Evolutionary conservation across 2,329 filamentous ascomycete species (phyloP).

Genomic region (Fusarium subtropicale): DNA sequence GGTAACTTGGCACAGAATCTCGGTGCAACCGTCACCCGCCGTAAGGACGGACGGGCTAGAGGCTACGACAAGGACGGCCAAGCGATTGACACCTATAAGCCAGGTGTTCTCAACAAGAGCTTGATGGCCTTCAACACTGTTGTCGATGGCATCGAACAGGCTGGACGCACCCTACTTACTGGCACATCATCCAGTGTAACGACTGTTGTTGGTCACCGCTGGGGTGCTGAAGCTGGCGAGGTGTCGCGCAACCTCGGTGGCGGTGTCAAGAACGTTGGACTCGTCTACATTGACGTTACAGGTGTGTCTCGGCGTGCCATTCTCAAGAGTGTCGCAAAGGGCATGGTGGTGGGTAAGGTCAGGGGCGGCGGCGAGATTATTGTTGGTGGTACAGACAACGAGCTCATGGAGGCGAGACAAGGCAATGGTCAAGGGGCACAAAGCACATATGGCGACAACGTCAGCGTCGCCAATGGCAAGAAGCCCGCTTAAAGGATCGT

Average conservation of each 20-base stretch:
- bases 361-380: slow-evolving; percentile 78
- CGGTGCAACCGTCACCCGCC: slow-evolving; percentile 75
- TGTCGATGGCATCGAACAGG: slow-evolving; percentile 91
- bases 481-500: slow-evolving; percentile 44
- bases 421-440: slow-evolving; percentile 39
- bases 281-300: slow-evolving; percentile 97
- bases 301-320: slow-evolving; percentile 91
- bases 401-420: slow-evolving; percentile 41
- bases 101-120: slow-evolving; percentile 92
- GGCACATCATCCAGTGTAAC: slow-evolving; percentile 82
- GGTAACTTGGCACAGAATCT: slow-evolving; percentile 89
- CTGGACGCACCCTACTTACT: slow-evolving; percentile 80
- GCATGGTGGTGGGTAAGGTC: slow-evolving; percentile 90
- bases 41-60: slow-evolving; percentile 64
- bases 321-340: slow-evolving; percentile 94
- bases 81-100: slow-evolving; percentile 77
- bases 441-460: slow-evolving; percentile 46
- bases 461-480: slow-evolving; percentile 50
- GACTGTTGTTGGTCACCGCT: slow-evolving; percentile 88
- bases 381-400: slow-evolving; percentile 71
- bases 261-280: slow-evolving; percentile 93
- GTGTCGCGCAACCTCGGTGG: slow-evolving; percentile 81
- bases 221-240: slow-evolving; percentile 85
- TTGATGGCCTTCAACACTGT: slow-evolving; percentile 97
- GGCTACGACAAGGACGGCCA: slow-evolving; percentile 79